Evolutionary conservation across 768 basidiomycete genomes (phyloP).

Genomic region (Phlebiopsis gigantea): DNA sequence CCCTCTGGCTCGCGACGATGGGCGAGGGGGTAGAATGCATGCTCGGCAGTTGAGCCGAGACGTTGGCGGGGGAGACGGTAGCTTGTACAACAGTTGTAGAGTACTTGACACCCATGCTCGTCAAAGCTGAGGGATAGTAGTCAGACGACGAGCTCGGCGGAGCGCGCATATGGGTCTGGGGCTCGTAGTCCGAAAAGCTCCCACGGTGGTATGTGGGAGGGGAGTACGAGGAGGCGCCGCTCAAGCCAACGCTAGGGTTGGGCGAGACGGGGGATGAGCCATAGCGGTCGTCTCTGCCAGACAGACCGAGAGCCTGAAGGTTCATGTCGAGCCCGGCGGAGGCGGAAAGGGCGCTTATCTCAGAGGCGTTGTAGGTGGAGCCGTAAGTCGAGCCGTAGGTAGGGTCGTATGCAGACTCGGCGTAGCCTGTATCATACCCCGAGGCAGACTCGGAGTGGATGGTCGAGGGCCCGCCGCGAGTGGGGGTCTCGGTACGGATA

Average conservation of each 20-base stretch:
- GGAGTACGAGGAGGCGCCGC: slow-evolving; percentile 22
- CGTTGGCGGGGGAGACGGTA: slow-evolving; percentile 53
- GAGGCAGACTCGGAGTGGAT: slow-evolving; percentile 64
- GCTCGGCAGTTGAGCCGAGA: slow-evolving; percentile 45
- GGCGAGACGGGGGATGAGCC: slow-evolving; percentile 35
- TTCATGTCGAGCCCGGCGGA: slow-evolving; percentile 68
- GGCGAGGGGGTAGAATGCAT: slow-evolving; percentile 35
- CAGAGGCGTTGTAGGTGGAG: slow-evolving; percentile 53
- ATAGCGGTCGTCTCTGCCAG: slow-evolving; percentile 28
- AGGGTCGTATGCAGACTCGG: slow-evolving; percentile 28
- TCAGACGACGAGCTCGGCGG: slow-evolving; percentile 46
- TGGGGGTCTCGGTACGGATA: slow-evolving; percentile 58
- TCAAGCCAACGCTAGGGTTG: slow-evolving; percentile 26
- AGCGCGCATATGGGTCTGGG: slow-evolving; percentile 34
- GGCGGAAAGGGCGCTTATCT: slow-evolving; percentile 37
- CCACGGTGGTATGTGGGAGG: slow-evolving; percentile 32
- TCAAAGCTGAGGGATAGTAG: slow-evolving; percentile 31
- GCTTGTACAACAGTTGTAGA: slow-evolving; percentile 22
- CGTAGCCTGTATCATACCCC: slow-evolving; percentile 48
- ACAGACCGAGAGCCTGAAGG: slow-evolving; percentile 36
- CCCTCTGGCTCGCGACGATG: slow-evolving; percentile 22
- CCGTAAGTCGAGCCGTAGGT: not conserved
- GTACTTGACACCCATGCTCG: slow-evolving; percentile 12
- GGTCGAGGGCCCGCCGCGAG: slow-evolving; percentile 67
- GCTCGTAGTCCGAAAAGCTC: slow-evolving; percentile 66